A percentile compares a stretch with the other conserved stretches of the same genome.
Evolutionary conservation across 208 protist species (phyloP).

Genomic region (Leptomonas pyrrhocoris): DNA sequence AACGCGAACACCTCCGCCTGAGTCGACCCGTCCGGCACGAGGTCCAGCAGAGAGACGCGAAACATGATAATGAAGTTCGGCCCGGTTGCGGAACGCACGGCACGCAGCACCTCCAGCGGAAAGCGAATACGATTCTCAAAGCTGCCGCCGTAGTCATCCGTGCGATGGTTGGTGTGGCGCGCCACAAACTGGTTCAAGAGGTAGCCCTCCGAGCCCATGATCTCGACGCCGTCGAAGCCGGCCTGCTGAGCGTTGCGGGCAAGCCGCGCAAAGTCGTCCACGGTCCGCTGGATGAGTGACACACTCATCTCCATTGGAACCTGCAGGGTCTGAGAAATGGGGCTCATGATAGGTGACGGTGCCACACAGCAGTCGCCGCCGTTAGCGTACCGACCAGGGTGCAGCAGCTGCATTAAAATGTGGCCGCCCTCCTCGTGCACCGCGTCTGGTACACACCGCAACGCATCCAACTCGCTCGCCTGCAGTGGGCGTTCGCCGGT

Average conservation of each 20-base stretch:
- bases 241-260: conserved; percentile 88
- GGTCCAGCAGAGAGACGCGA: conserved; percentile 92
- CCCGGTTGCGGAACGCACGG: conserved; percentile 46
- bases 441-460: conserved; percentile 81
- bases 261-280: conserved; percentile 82
- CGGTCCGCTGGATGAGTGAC: conserved; percentile 72
- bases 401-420: conserved; percentile 93
- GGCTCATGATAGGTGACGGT: conserved; percentile 53
- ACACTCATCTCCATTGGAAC: conserved; percentile 69
- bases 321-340: conserved; percentile 59
- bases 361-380: conserved; percentile 49
- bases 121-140: conserved; percentile 89
- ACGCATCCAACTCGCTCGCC: conserved; percentile 55
- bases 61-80: conserved; percentile 91
- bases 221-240: conserved; percentile 96
- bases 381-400: conserved; percentile 84
- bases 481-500: conserved; percentile 70
- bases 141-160: conserved; percentile 77
- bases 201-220: conserved; percentile 93
- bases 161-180: conserved; percentile 84
- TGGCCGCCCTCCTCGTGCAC: conserved; percentile 88
- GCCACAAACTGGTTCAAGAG: conserved; percentile 95
- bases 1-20: conserved; percentile 83
- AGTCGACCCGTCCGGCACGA: conserved; percentile 83
- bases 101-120: conserved; percentile 83